These are phyloP conservation scores for Nakazawaea wyomingensis DNA, from an alignment of 805 yeast species.

Conservation along the genomic window DNA sequence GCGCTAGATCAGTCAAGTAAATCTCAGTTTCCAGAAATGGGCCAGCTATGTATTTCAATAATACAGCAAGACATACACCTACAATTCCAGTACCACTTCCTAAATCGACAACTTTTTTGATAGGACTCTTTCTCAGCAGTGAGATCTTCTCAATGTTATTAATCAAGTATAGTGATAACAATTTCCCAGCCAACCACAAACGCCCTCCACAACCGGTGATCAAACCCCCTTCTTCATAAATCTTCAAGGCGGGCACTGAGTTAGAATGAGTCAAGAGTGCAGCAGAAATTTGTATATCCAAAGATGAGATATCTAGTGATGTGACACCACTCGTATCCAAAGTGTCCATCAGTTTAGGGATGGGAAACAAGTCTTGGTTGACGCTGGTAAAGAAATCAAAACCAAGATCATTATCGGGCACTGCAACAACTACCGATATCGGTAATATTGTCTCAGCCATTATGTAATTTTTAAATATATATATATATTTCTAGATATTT, in stretches of 20 bases:
- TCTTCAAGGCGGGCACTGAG: too few species aligned
- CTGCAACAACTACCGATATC: neutral
- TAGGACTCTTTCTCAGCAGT: constrained; percentile 16
- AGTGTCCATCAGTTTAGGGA: constrained; percentile 7
- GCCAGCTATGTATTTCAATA: constrained; percentile 18
- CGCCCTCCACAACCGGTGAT: constrained; percentile 60
- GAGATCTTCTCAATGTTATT: constrained; percentile 19
- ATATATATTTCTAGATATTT: too few species aligned
- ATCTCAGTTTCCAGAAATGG: constrained; percentile 28
- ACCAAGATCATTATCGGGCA: neutral
- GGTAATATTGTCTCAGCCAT: too few species aligned
- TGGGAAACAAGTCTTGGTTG: constrained; percentile 4
- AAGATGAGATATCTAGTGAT: constrained; percentile 9
- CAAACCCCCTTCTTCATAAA: constrained; percentile 50
- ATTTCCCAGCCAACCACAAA: constrained; percentile 57
- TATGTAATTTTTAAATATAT: too few species aligned
- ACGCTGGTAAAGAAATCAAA: constrained; percentile 3
- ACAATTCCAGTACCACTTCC: constrained; percentile 59
- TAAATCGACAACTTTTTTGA: constrained; percentile 38
- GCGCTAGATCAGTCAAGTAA: constrained; percentile 45
- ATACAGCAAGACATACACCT: constrained; percentile 33
- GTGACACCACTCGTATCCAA: constrained; percentile 9
- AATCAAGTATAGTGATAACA: constrained; percentile 40
- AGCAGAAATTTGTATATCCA: constrained; percentile 2
- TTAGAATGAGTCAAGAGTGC: constrained; percentile 16